These are phyloP conservation scores for Psidium friedrichsthalianum DNA, from an alignment of 345 rosid genomes.

Conservation along the genomic window DNA sequence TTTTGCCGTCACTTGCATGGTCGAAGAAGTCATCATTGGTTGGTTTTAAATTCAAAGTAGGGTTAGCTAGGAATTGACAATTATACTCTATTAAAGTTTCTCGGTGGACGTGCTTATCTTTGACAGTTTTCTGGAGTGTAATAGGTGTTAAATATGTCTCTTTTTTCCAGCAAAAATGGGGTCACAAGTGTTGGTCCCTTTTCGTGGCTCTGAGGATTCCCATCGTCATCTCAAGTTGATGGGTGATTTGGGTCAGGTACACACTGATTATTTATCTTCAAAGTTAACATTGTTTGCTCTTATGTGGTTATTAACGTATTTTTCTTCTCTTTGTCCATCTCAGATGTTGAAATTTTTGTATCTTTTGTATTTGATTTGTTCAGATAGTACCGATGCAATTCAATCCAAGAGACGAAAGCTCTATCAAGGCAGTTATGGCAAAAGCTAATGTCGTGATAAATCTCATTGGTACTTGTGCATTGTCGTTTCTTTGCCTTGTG, in stretches of 20 bases:
- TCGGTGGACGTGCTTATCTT: background rate
- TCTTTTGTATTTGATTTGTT: slow-evolving; percentile 3
- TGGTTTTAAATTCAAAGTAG: background rate
- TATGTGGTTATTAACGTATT: no score
- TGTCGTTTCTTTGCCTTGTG: background rate
- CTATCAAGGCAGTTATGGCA: slow-evolving; percentile 96
- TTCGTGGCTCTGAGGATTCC: slow-evolving; percentile 86
- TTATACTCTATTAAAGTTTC: background rate
- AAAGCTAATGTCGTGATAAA: slow-evolving; percentile 97
- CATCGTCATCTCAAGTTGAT: slow-evolving; percentile 94
- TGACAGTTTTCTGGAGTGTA: background rate
- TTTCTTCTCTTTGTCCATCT: background rate
- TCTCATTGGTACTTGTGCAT: slow-evolving; percentile 54
- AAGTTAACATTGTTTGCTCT: background rate
- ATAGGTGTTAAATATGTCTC: background rate
- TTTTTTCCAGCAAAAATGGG: slow-evolving; percentile 77
- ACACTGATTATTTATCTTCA: background rate
- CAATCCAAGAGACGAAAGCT: slow-evolving; percentile 82
- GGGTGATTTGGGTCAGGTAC: slow-evolving; percentile 99
- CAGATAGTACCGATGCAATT: slow-evolving; percentile 96
- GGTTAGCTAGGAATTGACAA: background rate
- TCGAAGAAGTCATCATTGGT: background rate
- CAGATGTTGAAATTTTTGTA: background rate
- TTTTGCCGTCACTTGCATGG: background rate
- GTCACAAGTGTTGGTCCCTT: slow-evolving; percentile 94